Conservation (phyloP, 1,284 basidiomycete species). For the Microbotryum silenes-acaulis region DNA sequence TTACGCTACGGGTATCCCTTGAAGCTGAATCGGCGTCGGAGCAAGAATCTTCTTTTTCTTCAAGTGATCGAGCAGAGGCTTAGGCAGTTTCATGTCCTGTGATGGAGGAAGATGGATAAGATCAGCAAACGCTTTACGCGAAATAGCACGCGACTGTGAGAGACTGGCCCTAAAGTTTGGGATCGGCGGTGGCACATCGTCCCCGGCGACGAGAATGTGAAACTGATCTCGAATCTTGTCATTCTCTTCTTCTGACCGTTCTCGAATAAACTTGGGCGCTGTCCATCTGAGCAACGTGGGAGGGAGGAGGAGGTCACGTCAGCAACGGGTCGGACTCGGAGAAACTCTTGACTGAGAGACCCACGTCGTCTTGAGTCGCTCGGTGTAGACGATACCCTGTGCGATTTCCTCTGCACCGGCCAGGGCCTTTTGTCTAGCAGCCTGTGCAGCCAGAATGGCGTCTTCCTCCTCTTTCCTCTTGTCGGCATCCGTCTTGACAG, state of each 20-base stretch:
- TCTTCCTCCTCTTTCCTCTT: conserved; percentile 81
- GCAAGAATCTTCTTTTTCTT: conserved; percentile 72
- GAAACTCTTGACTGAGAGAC: conserved; percentile 33
- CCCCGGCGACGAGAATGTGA: conserved; percentile 70
- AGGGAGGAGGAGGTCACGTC: neutral
- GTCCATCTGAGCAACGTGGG: conserved; percentile 57
- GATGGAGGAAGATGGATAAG: too few relatives aligned
- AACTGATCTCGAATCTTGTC: conserved; percentile 73
- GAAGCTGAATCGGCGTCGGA: conserved; percentile 94
- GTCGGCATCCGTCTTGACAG: conserved; percentile 73
- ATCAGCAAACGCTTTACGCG: neutral
- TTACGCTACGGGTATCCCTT: conserved; percentile 90
- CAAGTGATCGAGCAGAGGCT: conserved; percentile 70
- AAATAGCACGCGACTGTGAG: neutral
- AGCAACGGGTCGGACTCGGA: neutral
- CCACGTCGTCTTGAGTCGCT: conserved; percentile 72
- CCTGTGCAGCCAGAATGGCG: conserved; percentile 83
- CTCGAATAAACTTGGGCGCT: conserved; percentile 73
- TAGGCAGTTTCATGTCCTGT: conserved; percentile 96
- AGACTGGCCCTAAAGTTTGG: conserved; percentile 69
- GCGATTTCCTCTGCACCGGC: conserved; percentile 88
- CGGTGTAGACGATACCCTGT: conserved; percentile 82
- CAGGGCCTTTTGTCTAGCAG: conserved; percentile 73
- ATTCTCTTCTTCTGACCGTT: conserved; percentile 61
- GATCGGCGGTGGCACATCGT: conserved; percentile 88